A percentile compares a stretch with the other conserved stretches of the same genome.
phyloP scores from a whole-genome alignment of 2,329 filamentous ascomycete genomes.

The Colletotrichum sp. region DNA sequence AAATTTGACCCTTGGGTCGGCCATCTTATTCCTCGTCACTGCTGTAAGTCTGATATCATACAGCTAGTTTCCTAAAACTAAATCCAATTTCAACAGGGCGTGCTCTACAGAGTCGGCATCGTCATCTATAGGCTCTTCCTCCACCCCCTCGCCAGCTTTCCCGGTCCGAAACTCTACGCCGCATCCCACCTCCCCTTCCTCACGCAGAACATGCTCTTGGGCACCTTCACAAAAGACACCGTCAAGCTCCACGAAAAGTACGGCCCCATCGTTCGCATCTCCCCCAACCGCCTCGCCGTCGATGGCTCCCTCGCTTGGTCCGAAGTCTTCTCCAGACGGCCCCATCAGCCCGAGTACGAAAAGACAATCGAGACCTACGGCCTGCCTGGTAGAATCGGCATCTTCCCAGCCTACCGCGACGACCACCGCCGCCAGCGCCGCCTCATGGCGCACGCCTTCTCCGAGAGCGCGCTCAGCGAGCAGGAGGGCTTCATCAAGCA shows the following conservation, averaged over 20 bases:
- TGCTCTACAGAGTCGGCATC: neutral
- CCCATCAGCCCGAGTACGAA: neutral
- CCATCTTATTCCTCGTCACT: neutral
- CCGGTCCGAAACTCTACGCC: neutral
- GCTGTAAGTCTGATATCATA: neutral
- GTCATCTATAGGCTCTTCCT: neutral
- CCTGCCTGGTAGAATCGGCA: neutral
- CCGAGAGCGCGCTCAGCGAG: constrained; percentile 28
- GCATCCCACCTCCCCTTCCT: neutral
- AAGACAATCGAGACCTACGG: neutral
- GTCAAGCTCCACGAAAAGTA: neutral
- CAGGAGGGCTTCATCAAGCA: constrained; percentile 30
- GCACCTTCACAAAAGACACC: neutral
- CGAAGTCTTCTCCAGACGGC: neutral
- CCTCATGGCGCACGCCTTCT: constrained; percentile 31
- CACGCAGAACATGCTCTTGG: neutral
- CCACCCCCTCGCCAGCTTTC: neutral
- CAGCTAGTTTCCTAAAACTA: neutral
- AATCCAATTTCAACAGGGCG: neutral
- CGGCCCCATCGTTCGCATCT: neutral
- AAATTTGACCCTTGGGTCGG: neutral
- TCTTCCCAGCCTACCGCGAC: neutral
- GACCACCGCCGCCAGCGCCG: constrained; percentile 24
- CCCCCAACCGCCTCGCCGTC: neutral
- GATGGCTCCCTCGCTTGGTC: neutral